Evolutionary conservation across 208 protist species (phyloP).

Genomic region (Borovskyia barvae): DNA sequence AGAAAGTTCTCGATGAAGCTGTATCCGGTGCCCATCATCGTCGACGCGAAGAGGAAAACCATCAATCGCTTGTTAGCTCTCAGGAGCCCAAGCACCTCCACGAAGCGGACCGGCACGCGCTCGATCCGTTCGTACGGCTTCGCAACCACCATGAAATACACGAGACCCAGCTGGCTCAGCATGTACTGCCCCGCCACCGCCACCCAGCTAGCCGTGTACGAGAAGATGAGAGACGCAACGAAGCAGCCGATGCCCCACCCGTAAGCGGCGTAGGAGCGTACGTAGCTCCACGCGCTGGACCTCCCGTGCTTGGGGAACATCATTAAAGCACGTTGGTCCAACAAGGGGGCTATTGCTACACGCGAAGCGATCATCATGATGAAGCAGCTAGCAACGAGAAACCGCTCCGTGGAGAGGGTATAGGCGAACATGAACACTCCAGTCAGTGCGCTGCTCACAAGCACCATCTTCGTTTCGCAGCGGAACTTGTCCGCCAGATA

Average conservation of each 20-base stretch:
- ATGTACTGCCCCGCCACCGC: constrained; percentile 33
- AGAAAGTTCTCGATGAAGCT: constrained; percentile 60
- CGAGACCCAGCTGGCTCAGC: constrained; percentile 31
- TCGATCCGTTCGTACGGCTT: constrained; percentile 35
- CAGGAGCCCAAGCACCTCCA: constrained; percentile 34
- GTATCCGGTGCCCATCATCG: constrained; percentile 57
- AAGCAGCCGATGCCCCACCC: constrained; percentile 52
- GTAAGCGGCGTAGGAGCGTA: constrained; percentile 48
- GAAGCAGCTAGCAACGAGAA: constrained; percentile 18
- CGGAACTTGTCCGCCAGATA: constrained; percentile 48
- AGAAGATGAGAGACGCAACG: constrained; percentile 20
- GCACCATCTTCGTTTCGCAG: constrained; percentile 33
- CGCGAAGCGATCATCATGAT: constrained; percentile 23
- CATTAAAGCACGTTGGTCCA: constrained; percentile 51
- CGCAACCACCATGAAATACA: constrained; percentile 32
- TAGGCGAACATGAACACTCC: constrained; percentile 15
- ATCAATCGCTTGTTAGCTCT: constrained; percentile 24
- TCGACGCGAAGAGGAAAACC: constrained; percentile 43
- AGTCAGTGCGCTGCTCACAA: constrained; percentile 10
- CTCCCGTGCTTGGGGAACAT: constrained; percentile 33
- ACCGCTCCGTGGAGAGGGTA: neutral
- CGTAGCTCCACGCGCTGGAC: constrained; percentile 35
- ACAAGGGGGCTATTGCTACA: constrained; percentile 32
- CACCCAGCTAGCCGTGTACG: constrained; percentile 17
- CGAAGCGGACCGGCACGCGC: constrained; percentile 30